phyloP scores from a whole-genome alignment of 1,284 basidiomycete genomes.

The Ceratobasidium sp. region DNA sequence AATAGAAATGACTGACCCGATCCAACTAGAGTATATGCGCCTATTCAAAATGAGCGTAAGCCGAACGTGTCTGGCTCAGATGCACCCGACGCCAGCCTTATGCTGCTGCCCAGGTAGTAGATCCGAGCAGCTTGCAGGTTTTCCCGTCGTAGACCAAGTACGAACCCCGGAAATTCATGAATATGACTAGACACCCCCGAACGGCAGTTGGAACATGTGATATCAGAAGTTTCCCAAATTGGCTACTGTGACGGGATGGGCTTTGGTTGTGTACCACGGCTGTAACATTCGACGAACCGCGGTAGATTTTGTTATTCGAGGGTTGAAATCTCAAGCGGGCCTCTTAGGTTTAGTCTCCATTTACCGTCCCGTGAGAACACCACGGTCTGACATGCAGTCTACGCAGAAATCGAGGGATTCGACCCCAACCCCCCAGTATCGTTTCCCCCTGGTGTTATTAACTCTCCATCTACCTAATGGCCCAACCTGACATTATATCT shows the following conservation, averaged over 20 bases:
- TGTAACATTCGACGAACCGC: constrained; percentile 9
- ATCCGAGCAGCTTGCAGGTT: constrained; percentile 22
- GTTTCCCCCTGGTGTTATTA: constrained; percentile 16
- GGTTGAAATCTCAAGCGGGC: constrained; percentile 21
- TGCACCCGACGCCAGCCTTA: constrained; percentile 47
- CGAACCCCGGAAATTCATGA: background rate
- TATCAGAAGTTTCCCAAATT: constrained; percentile 24
- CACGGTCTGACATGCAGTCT: too few relatives aligned
- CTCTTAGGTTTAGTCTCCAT: constrained; percentile 57
- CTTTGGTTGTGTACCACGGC: constrained; percentile 32
- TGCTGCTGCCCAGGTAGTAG: constrained; percentile 34
- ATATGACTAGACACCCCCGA: constrained; percentile 2
- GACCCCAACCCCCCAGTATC: constrained; percentile 9
- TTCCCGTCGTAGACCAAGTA: background rate
- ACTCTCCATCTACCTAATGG: background rate
- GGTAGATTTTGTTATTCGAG: background rate
- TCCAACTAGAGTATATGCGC: constrained; percentile 43
- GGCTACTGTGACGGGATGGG: constrained; percentile 16
- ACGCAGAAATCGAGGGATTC: constrained; percentile 21
- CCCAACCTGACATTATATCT: background rate
- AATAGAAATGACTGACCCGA: background rate
- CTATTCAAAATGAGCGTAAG: constrained; percentile 46
- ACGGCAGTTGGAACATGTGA: constrained; percentile 29
- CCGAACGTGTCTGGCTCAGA: constrained; percentile 25
- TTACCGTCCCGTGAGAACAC: constrained; percentile 74